Base-by-base conservation (phyloP, 208 protist species). In the Acanthamoeba healyi region DNA sequence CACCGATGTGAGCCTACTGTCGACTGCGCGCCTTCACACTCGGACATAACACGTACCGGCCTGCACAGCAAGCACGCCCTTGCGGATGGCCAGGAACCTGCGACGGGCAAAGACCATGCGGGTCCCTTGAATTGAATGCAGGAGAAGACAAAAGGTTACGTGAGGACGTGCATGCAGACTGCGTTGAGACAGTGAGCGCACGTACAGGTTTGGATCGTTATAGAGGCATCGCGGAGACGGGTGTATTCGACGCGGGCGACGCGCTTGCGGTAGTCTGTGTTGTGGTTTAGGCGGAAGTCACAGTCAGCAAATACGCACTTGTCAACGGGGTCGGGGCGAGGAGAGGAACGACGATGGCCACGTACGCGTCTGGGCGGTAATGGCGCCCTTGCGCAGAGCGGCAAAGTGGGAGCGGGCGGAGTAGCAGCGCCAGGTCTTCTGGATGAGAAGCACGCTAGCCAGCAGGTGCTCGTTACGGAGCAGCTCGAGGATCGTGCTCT, bases 401-500 rank as follows among this genome's bases (percentile, higher is more conserved):
- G 26, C n/a, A 12, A 91, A 93, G 51, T 81, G 89, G 1, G 42
- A 67, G 51, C 89, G 89, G 4, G 67, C 65, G 6, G 67, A 29
- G 42, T 82, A 82, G n/a, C 65, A 51, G 26, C 89, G 89, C 58
- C 63, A 93, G 63, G 40, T 93, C 51, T 51, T 93, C 36, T 93
- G 89, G 17, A 93, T 82, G 42, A 58, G n/a, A 0, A 93, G 58
- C 44, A 81, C 89, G 36, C 89, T 93, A 19, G 58, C 67, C 63
- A 93, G 34, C 42, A 93, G 42, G 42, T 82, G 67, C 29, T 74
- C 89, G 10, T 93, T 93, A 15, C 89, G 89, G 42, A 93, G 40
- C 34, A 58, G 46, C 70, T 93, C 89, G 10, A 93, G 51, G 46
- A 93, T 84, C 36, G 89, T 65, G 42, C 58, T 74, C 84, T 91